A percentile compares a stretch with the other conserved stretches of the same genome.
Conservation (phyloP, 139 green algal species). For the Bryopsis sp. region DNA sequence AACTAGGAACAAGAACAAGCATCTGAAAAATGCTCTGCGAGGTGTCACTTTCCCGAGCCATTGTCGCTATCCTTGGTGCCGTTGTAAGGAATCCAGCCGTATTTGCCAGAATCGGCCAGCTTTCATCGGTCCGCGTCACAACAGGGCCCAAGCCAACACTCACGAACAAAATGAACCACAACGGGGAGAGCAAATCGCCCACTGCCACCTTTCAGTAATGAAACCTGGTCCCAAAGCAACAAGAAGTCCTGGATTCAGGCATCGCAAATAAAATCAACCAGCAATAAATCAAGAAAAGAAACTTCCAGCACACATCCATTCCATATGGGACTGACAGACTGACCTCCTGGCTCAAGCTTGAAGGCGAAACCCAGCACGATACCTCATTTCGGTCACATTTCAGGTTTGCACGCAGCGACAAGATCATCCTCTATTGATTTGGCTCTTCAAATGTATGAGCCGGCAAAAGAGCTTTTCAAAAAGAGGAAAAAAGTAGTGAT, state of each 20-base stretch:
- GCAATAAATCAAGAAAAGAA: no score
- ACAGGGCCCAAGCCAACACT: slow-evolving; percentile 68
- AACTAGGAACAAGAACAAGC: no score
- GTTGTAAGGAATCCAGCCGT: slow-evolving; percentile 31
- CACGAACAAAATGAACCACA: slow-evolving; percentile 60
- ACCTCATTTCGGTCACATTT: no score
- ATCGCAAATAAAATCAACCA: not conserved
- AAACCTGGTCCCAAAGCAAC: slow-evolving; percentile 32
- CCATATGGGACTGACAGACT: not conserved
- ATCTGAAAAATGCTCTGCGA: no score
- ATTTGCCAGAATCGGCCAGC: slow-evolving; percentile 38
- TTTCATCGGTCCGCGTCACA: slow-evolving; percentile 48
- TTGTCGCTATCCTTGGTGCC: no score
- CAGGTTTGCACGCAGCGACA: no score
- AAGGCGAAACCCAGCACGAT: slow-evolving; percentile 45
- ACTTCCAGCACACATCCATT: not conserved
- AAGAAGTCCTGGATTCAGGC: not conserved
- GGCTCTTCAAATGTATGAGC: no score
- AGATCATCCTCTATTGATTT: no score
- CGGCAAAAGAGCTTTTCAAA: no score
- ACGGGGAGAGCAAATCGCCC: slow-evolving; percentile 55
- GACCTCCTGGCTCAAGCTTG: slow-evolving; percentile 47
- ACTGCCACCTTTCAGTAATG: slow-evolving; percentile 48
- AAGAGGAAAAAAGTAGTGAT: no score
- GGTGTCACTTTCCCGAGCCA: no score